Conservation (phyloP, 129 eudicot genomes). For the Chrysanthemum seticuspe region DNA sequence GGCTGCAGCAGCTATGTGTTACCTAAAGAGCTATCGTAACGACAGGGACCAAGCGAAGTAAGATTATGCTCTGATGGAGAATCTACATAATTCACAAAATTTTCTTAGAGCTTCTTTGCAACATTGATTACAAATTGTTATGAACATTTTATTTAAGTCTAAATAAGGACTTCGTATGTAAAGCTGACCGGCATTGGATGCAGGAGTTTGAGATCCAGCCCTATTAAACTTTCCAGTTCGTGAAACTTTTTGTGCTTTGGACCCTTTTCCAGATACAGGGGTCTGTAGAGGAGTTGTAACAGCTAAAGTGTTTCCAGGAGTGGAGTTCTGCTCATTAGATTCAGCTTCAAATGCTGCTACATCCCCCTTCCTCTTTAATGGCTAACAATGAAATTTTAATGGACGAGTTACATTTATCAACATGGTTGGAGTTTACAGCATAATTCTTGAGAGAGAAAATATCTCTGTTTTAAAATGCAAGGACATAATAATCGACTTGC, state of each 20-base stretch:
- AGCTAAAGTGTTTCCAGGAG: slow-evolving; percentile 46
- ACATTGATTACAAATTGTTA: slow-evolving; percentile 10
- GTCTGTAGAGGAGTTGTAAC: slow-evolving; percentile 54
- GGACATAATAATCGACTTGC: slow-evolving; percentile 14
- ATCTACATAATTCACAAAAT: slow-evolving; percentile 45
- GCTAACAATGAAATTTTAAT: slow-evolving; percentile 29
- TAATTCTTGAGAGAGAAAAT: background rate
- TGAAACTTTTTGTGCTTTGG: slow-evolving; percentile 57
- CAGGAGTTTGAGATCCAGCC: slow-evolving; percentile 63
- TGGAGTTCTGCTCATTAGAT: slow-evolving; percentile 42
- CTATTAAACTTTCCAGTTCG: slow-evolving; percentile 61
- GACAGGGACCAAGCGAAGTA: slow-evolving; percentile 92
- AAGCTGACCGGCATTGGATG: slow-evolving; percentile 61
- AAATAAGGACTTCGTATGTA: background rate
- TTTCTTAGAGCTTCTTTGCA: slow-evolving; percentile 2
- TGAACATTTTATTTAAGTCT: background rate
- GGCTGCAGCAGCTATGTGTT: slow-evolving; percentile 8
- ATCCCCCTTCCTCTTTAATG: slow-evolving; percentile 70
- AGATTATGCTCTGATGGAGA: slow-evolving; percentile 85
- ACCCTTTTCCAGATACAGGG: slow-evolving; percentile 62
- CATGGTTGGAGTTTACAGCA: background rate
- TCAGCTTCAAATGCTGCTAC: slow-evolving; percentile 51
- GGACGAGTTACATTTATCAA: slow-evolving; percentile 4
- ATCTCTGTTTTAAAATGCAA: background rate
- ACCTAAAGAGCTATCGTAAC: slow-evolving; percentile 99